Percentiles rank a stretch among this genome's conserved stretches.
Conservation (phyloP, 176 grass and related monocot genomes). For the Carex pumila region DNA sequence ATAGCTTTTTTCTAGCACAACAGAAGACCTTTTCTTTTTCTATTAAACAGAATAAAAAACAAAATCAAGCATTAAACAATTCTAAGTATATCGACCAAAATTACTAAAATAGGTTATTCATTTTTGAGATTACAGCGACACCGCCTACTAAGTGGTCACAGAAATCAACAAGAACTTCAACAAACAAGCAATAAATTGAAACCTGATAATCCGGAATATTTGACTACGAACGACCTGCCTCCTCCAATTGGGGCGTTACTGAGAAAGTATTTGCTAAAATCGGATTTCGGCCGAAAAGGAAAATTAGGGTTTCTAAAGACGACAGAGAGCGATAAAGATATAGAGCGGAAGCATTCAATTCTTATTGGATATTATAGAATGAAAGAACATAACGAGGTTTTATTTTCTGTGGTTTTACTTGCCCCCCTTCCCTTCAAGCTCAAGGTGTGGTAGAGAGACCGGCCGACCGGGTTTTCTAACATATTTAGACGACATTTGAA, state of each 20-base stretch:
- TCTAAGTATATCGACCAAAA: neutral
- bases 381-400: neutral
- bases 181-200: neutral
- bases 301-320: slow-evolving; percentile 1
- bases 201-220: slow-evolving; percentile 5
- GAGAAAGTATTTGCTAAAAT: neutral
- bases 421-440: neutral
- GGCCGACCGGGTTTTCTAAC: neutral
- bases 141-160: neutral
- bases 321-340: neutral
- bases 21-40: neutral
- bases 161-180: neutral
- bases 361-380: neutral
- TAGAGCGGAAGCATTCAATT: neutral
- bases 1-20: neutral
- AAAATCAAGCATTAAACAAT: neutral
- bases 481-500: neutral
- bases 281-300: neutral
- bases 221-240: neutral
- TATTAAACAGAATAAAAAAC: neutral
- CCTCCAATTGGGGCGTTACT: neutral
- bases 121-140: neutral
- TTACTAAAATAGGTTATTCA: neutral
- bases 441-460: neutral
- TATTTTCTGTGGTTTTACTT: slow-evolving; percentile 14